Percentiles rank a stretch among this genome's conserved stretches.
phyloP scores from a whole-genome alignment of 2,329 filamentous ascomycete genomes.

The Sclerotiophoma versabilis region DNA sequence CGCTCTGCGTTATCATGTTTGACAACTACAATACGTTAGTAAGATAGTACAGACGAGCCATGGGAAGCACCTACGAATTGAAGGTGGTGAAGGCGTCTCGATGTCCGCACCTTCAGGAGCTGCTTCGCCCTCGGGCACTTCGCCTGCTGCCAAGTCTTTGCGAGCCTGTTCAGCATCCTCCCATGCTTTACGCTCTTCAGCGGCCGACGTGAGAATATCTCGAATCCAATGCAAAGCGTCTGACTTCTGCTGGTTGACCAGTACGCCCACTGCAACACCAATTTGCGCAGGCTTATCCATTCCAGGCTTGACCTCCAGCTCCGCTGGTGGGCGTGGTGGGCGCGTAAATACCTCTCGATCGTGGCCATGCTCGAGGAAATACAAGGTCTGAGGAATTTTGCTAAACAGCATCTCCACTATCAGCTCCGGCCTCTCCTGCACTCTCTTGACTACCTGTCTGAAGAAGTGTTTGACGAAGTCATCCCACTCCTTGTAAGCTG shows the following conservation, averaged over 20 bases:
- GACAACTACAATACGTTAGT: slow-evolving; percentile 25
- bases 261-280: slow-evolving; percentile 77
- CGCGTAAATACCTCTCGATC: slow-evolving; percentile 76
- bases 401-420: slow-evolving; percentile 94
- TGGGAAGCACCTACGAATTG: slow-evolving; percentile 49
- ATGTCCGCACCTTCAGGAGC: slow-evolving; percentile 46
- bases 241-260: slow-evolving; percentile 80
- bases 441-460: slow-evolving; percentile 80
- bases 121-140: slow-evolving; percentile 28
- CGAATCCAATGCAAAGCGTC: slow-evolving; percentile 85
- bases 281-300: slow-evolving; percentile 73
- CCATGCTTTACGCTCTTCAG: slow-evolving; percentile 78
- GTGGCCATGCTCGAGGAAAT: slow-evolving; percentile 89
- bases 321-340: slow-evolving; percentile 75
- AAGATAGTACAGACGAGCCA: slow-evolving; percentile 29
- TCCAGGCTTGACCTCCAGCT: slow-evolving; percentile 80
- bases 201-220: slow-evolving; percentile 70
- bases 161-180: slow-evolving; percentile 72
- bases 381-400: slow-evolving; percentile 82
- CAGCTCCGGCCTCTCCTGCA: slow-evolving; percentile 83
- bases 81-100: slow-evolving; percentile 48
- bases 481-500: slow-evolving; percentile 87
- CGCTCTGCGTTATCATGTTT: slow-evolving; percentile 70
- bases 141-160: slow-evolving; percentile 51
- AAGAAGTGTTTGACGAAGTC: slow-evolving; percentile 86